phyloP scores from a whole-genome alignment of 2,329 filamentous ascomycete genomes.

The Scolecobasidium constrictum region DNA sequence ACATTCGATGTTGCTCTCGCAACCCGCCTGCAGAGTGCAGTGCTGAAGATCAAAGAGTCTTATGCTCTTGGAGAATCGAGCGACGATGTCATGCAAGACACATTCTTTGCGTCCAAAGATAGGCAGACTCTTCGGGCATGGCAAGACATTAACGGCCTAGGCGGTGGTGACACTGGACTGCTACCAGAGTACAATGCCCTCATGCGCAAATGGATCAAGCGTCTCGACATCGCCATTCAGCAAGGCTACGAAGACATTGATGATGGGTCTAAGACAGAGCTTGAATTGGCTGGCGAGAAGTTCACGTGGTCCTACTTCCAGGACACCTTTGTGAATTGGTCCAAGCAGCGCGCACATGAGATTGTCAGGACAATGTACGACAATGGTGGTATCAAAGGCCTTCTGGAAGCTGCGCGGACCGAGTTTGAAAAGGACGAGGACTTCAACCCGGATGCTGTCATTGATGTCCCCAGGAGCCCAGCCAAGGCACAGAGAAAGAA shows the following conservation, averaged over 20 bases:
- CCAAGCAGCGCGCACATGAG: slow-evolving; percentile 32
- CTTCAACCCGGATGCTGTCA: background rate
- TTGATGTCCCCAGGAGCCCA: background rate
- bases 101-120: slow-evolving; percentile 28
- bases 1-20: slow-evolving; percentile 41
- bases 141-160: slow-evolving; percentile 23
- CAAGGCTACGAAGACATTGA: slow-evolving; percentile 21
- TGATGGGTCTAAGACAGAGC: slow-evolving; percentile 24
- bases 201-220: slow-evolving; percentile 26
- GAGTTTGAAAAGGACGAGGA: slow-evolving; percentile 12
- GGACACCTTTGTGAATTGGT: slow-evolving; percentile 34
- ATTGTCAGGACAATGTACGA: slow-evolving; percentile 30
- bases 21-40: slow-evolving; percentile 44
- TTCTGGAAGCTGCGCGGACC: slow-evolving; percentile 21
- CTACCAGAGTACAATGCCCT: slow-evolving; percentile 22
- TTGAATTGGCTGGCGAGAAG: slow-evolving; percentile 30
- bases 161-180: slow-evolving; percentile 27
- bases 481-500: slow-evolving; percentile 14
- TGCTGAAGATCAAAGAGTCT: slow-evolving; percentile 29
- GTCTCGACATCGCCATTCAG: slow-evolving; percentile 25
- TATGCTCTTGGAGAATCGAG: slow-evolving; percentile 26
- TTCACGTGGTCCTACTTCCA: slow-evolving; percentile 43
- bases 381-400: slow-evolving; percentile 30
- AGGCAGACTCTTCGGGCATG: slow-evolving; percentile 24
- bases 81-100: slow-evolving; percentile 24